Base-by-base conservation (phyloP, 176 grass and related monocot genomes). In the Hyparrhenia diplandra region DNA sequence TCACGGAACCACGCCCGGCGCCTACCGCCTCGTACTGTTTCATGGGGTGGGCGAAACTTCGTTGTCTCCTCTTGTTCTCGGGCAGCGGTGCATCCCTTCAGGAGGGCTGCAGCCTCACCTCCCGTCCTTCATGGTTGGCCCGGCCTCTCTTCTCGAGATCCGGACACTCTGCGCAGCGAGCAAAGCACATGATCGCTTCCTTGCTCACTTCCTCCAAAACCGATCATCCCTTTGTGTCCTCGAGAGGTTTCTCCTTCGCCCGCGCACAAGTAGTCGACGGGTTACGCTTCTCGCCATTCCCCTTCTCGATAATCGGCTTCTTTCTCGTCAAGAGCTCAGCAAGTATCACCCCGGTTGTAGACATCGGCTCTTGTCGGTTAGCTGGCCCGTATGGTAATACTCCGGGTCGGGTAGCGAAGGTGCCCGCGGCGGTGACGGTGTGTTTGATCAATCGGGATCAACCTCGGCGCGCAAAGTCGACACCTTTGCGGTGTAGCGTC, bases 331-430 rank as follows among this genome's bases (percentile, higher is more conserved):
- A 32, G 2, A 80, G 25, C 67, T 85, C 84, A 0, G 52, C 42
- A 11, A 85, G 55, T 23, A 73, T 66, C 42, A 79, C 83, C 1
- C 84, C 73, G 65, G 0, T 68, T 79, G 76, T 79, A 79, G 4
- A 85, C 83, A 2, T 85, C 57, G 1, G 2, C 76, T 80, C 75
- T 85, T 85, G 28, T 85, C 83, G 1, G 18, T 85, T 2, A 85
- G 7, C 20, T 11, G 67, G n/a, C 67, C 0, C 0, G 84, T 80
- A 68, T 65, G 43, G 13, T 73, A 85, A 13, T 85, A 79, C 41
- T 84, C 73, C 2, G 1, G 74, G 82, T 74, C 27, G 70, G 2
- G 64, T 70, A 84, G 0, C 73, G 21, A 84, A 84, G 1, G 64
- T 77, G 64, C 74, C 82, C 20, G 77, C 82, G 21, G 73, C 51